A percentile compares a stretch with the other conserved stretches of the same genome.
Conservation (phyloP, 2,329 filamentous ascomycete genomes). For the Venturia effusa region DNA sequence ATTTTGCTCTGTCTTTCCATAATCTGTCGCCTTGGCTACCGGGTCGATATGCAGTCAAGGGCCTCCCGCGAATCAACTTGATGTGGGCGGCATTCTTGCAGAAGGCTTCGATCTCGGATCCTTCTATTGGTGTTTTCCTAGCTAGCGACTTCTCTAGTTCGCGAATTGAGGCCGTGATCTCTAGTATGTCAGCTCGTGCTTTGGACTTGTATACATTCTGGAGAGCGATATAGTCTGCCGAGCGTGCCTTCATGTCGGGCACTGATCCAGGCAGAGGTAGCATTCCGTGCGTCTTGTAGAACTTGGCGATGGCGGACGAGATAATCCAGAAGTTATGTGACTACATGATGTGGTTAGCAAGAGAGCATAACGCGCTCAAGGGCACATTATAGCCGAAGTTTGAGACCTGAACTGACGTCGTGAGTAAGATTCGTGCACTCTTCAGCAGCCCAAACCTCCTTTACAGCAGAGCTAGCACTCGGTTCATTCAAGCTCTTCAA, state of each 20-base stretch:
- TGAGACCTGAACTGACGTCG: slow-evolving; percentile 15
- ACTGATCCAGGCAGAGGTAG: slow-evolving; percentile 78
- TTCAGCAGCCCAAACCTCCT: slow-evolving; percentile 66
- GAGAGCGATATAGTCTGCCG: slow-evolving; percentile 75
- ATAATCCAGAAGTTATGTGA: slow-evolving; percentile 80
- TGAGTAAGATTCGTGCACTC: slow-evolving; percentile 39
- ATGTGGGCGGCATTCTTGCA: slow-evolving; percentile 94
- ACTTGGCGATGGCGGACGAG: slow-evolving; percentile 64
- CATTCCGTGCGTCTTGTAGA: slow-evolving; percentile 60
- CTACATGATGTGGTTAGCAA: slow-evolving; percentile 13
- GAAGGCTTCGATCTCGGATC: slow-evolving; percentile 75
- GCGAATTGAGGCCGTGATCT: slow-evolving; percentile 59
- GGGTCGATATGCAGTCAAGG: slow-evolving; percentile 37
- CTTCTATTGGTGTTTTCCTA: slow-evolving; percentile 41
- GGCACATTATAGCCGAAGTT: no score
- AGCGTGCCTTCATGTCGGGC: slow-evolving; percentile 96
- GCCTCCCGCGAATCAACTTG: slow-evolving; percentile 64
- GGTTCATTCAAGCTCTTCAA: slow-evolving; percentile 71
- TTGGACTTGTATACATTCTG: slow-evolving; percentile 91
- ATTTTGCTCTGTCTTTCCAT: slow-evolving; percentile 39
- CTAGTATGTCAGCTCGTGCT: slow-evolving; percentile 64
- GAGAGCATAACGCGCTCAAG: no score
- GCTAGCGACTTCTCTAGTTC: slow-evolving; percentile 41
- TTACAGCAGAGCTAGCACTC: slow-evolving; percentile 56
- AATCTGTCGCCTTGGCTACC: slow-evolving; percentile 28